Percentiles rank a stretch among this genome's conserved stretches.
Evolutionary conservation across 2,329 filamentous ascomycete species (phyloP).

Genomic region (Cucurbitaria berberidis): DNA sequence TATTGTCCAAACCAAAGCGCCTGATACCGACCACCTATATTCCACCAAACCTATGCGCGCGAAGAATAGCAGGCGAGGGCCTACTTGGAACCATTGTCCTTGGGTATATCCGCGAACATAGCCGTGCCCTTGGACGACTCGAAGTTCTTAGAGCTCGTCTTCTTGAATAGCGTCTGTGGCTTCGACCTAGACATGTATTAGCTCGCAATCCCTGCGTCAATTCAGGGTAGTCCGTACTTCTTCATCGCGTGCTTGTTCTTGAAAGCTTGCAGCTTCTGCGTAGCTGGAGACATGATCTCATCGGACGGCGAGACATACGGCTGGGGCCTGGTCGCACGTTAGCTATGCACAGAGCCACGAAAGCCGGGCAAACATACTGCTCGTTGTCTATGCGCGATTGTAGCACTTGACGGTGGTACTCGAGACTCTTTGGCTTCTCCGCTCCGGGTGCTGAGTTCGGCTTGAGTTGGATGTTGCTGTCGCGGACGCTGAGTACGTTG

Average conservation of each 20-base stretch:
- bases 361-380: conserved; percentile 58
- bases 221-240: conserved; percentile 54
- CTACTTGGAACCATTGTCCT: conserved; percentile 19
- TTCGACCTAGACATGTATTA: conserved; percentile 40
- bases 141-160: conserved; percentile 50
- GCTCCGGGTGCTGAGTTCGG: conserved; percentile 30
- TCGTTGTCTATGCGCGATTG: conserved; percentile 73
- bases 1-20: neutral
- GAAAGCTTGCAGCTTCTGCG: conserved; percentile 79
- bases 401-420: conserved; percentile 78
- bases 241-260: conserved; percentile 81
- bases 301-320: conserved; percentile 85
- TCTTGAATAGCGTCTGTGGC: conserved; percentile 51
- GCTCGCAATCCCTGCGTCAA: neutral
- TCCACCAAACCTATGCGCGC: conserved; percentile 7
- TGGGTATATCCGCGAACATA: conserved; percentile 49
- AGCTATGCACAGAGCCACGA: conserved; percentile 11
- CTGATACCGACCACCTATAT: neutral
- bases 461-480: conserved; percentile 63
- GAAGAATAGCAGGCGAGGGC: conserved; percentile 1
- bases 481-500: conserved; percentile 69
- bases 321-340: conserved; percentile 49
- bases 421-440: conserved; percentile 59
- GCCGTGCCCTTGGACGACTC: conserved; percentile 41
- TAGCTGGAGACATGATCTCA: conserved; percentile 85